Base-by-base conservation (phyloP, 139 green algal species). In the Chlorella vulgaris region DNA sequence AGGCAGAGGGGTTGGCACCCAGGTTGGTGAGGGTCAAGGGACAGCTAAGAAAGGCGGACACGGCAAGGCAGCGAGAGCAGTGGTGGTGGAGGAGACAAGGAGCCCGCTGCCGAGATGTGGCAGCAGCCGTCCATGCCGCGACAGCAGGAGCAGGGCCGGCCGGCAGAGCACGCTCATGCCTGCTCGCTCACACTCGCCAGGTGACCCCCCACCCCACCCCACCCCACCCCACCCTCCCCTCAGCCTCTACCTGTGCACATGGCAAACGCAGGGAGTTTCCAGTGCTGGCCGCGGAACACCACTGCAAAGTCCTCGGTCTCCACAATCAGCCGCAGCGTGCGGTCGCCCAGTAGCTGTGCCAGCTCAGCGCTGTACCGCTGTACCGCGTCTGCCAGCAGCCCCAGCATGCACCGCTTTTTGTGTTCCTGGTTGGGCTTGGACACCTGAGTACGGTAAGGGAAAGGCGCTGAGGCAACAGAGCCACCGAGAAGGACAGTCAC, bases 271-370 rank as follows among this genome's bases (percentile, higher is more conserved):
- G 84, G 80, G 43, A 88, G 55, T 51, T 81, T 86, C 19, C 31
- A 81, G 15, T 79, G 78, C n/a, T 36, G 26, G 36, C 43, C 50
- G 28, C 43, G 33, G 36, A 58, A 82, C 2, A 79, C 55, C n/a
- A 88, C 58, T 18, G 40, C 61, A 69, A 86, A 86, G 68, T 88
- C 84, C 60, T 88, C 84, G 19, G 84, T 88, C 66, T 69, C 74
- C 53, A 88, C 51, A 0, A 83, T 63, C 24, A 88, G 74, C 21
- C 35, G 50, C 42, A 88, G 39, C 38, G 61, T 39, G 7, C 80
- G 73, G 24, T 36, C 33, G 13, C 26, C 73, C 60, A 88, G 73
- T 38, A 76, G 21, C 8, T 31, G 33, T 4, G 38, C 66, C 38
- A 88, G 58, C 75, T 61, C 84, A 0, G 43, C 69, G 4, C 63